These are phyloP conservation scores for Sophora flavescens DNA, from an alignment of 306 rosid species.

Conservation along the genomic window DNA sequence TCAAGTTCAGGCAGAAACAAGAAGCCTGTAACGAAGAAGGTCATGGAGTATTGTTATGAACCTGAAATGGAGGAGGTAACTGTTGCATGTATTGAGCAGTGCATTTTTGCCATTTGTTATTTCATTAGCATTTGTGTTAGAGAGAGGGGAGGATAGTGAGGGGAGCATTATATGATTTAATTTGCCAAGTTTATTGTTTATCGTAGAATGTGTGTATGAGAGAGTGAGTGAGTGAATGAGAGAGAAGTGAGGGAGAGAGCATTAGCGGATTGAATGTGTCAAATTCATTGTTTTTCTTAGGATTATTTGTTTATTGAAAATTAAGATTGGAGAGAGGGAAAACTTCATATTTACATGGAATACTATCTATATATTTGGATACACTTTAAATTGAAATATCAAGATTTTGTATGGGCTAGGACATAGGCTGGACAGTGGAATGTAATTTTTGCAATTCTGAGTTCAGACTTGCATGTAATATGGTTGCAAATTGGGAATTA, in stretches of 20 bases:
- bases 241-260: no score
- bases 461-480: constrained; percentile 28
- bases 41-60: constrained; percentile 98
- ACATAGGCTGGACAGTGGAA: constrained; percentile 25
- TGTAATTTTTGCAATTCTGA: constrained; percentile 7
- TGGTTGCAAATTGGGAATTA: constrained; percentile 35
- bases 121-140: background rate
- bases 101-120: constrained; percentile 21
- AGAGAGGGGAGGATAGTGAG: background rate
- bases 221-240: background rate
- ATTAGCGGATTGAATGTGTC: no score
- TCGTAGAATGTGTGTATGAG: no score
- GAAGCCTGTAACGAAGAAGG: constrained; percentile 75
- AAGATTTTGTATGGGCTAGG: constrained; percentile 14
- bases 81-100: constrained; percentile 34
- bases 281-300: no score
- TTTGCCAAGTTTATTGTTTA: constrained; percentile 25
- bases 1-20: constrained; percentile 79
- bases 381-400: constrained; percentile 18
- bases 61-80: constrained; percentile 99
- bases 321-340: no score
- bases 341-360: no score
- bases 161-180: background rate
- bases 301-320: no score
- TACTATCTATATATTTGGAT: no score